Evolutionary conservation across 257 asterid species (phyloP), one percentile per base, ranked within the genome.

Genomic region (Coffea canephora): DNA sequence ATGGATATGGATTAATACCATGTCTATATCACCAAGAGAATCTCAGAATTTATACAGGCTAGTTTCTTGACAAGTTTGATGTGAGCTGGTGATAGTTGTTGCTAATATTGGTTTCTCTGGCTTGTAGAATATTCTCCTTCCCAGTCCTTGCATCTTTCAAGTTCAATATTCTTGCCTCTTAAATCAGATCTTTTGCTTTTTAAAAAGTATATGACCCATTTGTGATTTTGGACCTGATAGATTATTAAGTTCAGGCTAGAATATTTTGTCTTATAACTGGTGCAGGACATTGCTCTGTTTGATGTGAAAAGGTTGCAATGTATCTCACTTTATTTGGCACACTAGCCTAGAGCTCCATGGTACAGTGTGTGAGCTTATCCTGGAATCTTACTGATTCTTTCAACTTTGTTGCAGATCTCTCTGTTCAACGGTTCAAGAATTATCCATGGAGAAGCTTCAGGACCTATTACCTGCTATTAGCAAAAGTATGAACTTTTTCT

Each of bases 341-440:
- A 2, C 16, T 19, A 76, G 36, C 73, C 46, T 16, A 16, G 2
- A 19, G 67, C 14, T 43, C 73, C 9, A 4, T 69, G 55, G 65
- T 12, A 11, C 21, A 25, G n/a, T 11, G n/a, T 71, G 21, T 46
- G 23, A 43, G 34, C 74, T 43, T 50, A 61, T 66, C 74, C 46
- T 25, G 31, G 59, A 64, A 45, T 14, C 69, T 31, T 34, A 69
- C 45, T 72, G 73, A 48, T 65, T 66, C 45, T 69, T 77, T 55
- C 82, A 25, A 62, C 34, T 19, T 19, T 75, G 23, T 81, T 82
- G 36, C 90, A 95, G 99, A 83, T 89, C 97, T 74, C 64, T 41
- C 68, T 95, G 97, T 90, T 88, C 97, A 8, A 92, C 85, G 69
- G 87, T 83, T 77, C 91, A 90, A 89, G 97, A 93, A 84, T 81